Evolutionary conservation across 1,139 yeast species (phyloP), one percentile per base, ranked within the genome.

Genomic region (Waltiozyma sp.): DNA sequence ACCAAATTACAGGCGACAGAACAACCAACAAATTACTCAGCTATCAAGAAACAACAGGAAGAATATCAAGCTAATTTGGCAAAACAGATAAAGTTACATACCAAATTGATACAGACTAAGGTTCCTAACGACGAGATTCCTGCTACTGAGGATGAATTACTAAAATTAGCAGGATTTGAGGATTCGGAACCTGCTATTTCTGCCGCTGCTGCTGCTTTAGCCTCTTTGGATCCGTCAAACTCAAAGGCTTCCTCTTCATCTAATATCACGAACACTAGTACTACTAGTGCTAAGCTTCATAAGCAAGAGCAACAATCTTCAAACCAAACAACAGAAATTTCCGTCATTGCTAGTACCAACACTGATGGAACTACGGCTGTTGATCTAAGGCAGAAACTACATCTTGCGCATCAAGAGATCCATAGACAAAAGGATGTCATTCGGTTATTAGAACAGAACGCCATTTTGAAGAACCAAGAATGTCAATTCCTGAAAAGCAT

Each of bases 401-500:
- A 26, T 14, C 13, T 11, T 26, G 31, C 31, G 4, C 31, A 26
- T 26, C 31, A 26, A 26, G 31, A 24, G 26, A 7, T 1, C 26
- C 3, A 44, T 40, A 34, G 44, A 43, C 5, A 31, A 41, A 15
- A 33, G 15, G 33, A 40, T 35, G 43, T 43, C 15, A 36, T 47
- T 3, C 13, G 23, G 4, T 16, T 28, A 1, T 28, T 51, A 18
- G 40, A 39, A 39, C 47, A 47, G 16, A 42, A 42, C 1, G 39
- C 40, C 19, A 4, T 4, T 9, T 46, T 43, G 11, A 51, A 50
- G 38, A 54, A 53, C 37, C 41, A 45, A 16, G 56, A 54, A 38
- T 49, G 53, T 15, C n/a, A 40, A 1, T 54, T 53, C 39, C 41
- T 54, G 39, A 53, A 52, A 36, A 42, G 50, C n/a, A 47, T 53